Conservation (phyloP, 2,329 filamentous ascomycete species). For the Paracoccidioides brasiliensis region DNA sequence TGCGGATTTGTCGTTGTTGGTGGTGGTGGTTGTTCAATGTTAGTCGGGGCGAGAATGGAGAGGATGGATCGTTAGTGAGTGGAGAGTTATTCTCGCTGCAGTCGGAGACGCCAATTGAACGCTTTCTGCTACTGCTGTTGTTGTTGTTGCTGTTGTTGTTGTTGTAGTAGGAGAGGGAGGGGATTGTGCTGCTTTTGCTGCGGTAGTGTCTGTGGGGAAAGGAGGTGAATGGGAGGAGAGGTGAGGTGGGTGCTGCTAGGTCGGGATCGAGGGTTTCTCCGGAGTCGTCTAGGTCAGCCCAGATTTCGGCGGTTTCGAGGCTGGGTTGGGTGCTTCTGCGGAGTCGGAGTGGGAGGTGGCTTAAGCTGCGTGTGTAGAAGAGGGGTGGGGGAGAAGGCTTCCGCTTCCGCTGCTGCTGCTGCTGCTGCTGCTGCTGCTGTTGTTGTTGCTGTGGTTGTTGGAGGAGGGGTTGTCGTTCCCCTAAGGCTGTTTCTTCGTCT, state of each 20-base stretch:
- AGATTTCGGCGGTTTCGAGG: constrained; percentile 67
- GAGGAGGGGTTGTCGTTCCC: constrained; percentile 29
- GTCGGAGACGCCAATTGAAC: not conserved
- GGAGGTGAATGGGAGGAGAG: not conserved
- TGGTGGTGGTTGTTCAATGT: not conserved
- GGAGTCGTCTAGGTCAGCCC: constrained; percentile 75
- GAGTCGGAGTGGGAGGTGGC: constrained; percentile 17
- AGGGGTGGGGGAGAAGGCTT: constrained; percentile 15
- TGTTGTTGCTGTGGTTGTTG: constrained; percentile 13
- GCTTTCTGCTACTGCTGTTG: not conserved
- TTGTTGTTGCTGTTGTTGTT: constrained; percentile 4
- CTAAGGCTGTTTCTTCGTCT: constrained; percentile 30
- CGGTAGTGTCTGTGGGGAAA: not conserved
- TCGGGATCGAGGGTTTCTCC: constrained; percentile 24
- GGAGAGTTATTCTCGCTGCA: not conserved
- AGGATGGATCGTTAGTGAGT: not conserved
- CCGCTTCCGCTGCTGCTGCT: constrained; percentile 7
- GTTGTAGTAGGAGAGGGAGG: not conserved
- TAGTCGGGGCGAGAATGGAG: not conserved
- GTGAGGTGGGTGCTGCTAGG: constrained; percentile 3
- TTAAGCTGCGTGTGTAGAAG: constrained; percentile 24
- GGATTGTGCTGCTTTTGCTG: constrained; percentile 5
- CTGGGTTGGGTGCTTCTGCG: constrained; percentile 39
- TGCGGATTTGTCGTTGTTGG: not conserved
- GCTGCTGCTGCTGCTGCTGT: constrained; percentile 2